These are phyloP conservation scores for Tritrichomonas musculus DNA, from an alignment of 208 protist genomes.

Conservation along the genomic window DNA sequence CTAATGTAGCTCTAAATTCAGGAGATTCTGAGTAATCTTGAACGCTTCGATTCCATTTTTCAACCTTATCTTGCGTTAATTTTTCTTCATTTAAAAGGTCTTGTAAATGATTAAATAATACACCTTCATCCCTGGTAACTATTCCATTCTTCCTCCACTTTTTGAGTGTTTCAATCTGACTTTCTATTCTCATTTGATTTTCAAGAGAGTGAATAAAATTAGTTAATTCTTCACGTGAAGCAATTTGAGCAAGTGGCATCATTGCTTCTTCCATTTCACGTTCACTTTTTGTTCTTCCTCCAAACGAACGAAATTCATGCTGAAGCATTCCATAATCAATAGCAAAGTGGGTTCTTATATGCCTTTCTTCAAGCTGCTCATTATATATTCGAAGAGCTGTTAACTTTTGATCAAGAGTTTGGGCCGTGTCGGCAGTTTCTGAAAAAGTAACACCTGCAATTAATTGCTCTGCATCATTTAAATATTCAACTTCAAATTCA, in stretches of 20 bases:
- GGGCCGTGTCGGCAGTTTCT: not conserved
- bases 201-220: not conserved
- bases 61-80: not conserved
- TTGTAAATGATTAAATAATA: not conserved
- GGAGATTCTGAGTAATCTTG: not conserved
- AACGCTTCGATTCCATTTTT: not conserved
- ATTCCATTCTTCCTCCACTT: slow-evolving; percentile 28
- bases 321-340: not conserved
- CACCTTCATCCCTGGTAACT: not conserved
- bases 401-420: not conserved
- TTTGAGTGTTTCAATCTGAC: not conserved
- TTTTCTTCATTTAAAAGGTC: not conserved
- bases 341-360: not conserved
- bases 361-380: slow-evolving; percentile 8
- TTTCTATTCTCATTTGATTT: not conserved
- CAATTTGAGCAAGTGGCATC: slow-evolving; percentile 14
- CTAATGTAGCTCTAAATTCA: slow-evolving; percentile 18
- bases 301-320: not conserved
- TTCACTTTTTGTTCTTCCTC: not conserved
- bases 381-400: not conserved
- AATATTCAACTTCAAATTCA: slow-evolving; percentile 28
- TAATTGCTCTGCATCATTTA: slow-evolving; percentile 20
- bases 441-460: not conserved
- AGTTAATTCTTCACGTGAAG: not conserved
- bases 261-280: slow-evolving; percentile 24